A percentile compares a stretch with the other conserved stretches of the same genome.
phyloP scores from a whole-genome alignment of 2,329 filamentous ascomycete genomes.

The Didymella keratinophila region DNA sequence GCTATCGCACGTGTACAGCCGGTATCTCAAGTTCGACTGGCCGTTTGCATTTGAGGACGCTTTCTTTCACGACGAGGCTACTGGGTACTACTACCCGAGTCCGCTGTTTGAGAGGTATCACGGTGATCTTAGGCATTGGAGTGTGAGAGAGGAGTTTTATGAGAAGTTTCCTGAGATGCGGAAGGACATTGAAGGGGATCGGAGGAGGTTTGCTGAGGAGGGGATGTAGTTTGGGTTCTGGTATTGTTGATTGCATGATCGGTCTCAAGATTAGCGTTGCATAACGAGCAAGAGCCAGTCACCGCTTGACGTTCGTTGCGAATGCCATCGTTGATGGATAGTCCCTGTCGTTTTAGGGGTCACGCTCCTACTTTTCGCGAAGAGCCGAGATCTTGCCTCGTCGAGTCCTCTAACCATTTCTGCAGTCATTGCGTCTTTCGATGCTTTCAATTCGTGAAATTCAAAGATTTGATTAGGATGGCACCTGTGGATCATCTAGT shows the following conservation, averaged over 20 bases:
- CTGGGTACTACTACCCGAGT: constrained; percentile 28
- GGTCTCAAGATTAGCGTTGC: background rate
- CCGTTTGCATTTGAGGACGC: constrained; percentile 45
- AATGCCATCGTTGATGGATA: background rate
- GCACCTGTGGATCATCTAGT: too few species aligned
- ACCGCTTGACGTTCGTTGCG: too few species aligned
- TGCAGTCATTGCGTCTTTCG: too few species aligned
- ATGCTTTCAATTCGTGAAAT: too few species aligned
- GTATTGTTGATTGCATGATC: too few species aligned
- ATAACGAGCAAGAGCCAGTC: background rate
- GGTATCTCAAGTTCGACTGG: constrained; percentile 43
- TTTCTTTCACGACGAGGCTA: constrained; percentile 36
- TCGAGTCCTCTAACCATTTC: background rate
- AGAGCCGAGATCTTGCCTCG: background rate
- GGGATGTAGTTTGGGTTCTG: background rate
- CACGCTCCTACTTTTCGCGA: background rate
- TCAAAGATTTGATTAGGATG: background rate
- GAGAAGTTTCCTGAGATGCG: constrained; percentile 41
- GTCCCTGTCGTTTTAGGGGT: background rate
- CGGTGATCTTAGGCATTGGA: constrained; percentile 39
- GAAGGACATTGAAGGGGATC: constrained; percentile 43
- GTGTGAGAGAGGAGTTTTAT: constrained; percentile 36
- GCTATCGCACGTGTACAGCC: constrained; percentile 36
- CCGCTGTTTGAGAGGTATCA: constrained; percentile 46
- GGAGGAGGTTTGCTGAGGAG: constrained; percentile 22